Conservation (phyloP, 1,284 basidiomycete genomes). For the Meira miltonrushii region DNA sequence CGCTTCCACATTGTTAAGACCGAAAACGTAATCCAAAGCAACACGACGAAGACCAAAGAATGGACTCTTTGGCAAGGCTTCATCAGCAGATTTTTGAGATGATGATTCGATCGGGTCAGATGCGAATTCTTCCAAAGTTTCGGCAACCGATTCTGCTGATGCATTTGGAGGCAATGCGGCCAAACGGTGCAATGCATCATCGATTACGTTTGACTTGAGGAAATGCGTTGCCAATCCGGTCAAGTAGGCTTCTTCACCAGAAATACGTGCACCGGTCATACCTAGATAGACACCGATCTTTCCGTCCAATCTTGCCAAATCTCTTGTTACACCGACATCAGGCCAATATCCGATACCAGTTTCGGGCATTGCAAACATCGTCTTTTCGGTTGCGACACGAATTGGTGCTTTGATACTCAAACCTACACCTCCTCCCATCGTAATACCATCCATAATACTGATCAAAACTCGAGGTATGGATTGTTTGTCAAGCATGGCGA, state of each 20-base stretch:
- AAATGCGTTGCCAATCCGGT: slow-evolving; percentile 48
- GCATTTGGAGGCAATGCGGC: slow-evolving; percentile 26
- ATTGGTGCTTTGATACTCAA: slow-evolving; percentile 82
- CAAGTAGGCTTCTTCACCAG: slow-evolving; percentile 45
- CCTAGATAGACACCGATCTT: slow-evolving; percentile 86
- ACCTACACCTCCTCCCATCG: slow-evolving; percentile 96
- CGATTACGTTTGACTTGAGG: slow-evolving; percentile 29
- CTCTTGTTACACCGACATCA: slow-evolving; percentile 87
- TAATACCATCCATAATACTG: slow-evolving; percentile 55
- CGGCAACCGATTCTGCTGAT: slow-evolving; percentile 26
- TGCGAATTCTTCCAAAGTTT: slow-evolving; percentile 34
- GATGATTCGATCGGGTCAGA: slow-evolving; percentile 29
- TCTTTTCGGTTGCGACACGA: slow-evolving; percentile 88
- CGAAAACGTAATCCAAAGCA: slow-evolving; percentile 46
- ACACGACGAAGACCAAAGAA: slow-evolving; percentile 42
- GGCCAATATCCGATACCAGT: slow-evolving; percentile 58
- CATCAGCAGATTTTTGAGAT: slow-evolving; percentile 13
- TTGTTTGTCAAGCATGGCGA: slow-evolving; percentile 59
- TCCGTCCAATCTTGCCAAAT: slow-evolving; percentile 84
- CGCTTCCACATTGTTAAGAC: slow-evolving; percentile 36
- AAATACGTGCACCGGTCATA: slow-evolving; percentile 63
- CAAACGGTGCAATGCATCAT: slow-evolving; percentile 33
- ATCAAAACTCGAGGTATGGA: slow-evolving; percentile 19
- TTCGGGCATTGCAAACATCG: slow-evolving; percentile 77
- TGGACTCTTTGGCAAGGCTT: slow-evolving; percentile 19